Base-by-base conservation (phyloP, 1,284 basidiomycete genomes). In the Ustilago loliicola region DNA sequence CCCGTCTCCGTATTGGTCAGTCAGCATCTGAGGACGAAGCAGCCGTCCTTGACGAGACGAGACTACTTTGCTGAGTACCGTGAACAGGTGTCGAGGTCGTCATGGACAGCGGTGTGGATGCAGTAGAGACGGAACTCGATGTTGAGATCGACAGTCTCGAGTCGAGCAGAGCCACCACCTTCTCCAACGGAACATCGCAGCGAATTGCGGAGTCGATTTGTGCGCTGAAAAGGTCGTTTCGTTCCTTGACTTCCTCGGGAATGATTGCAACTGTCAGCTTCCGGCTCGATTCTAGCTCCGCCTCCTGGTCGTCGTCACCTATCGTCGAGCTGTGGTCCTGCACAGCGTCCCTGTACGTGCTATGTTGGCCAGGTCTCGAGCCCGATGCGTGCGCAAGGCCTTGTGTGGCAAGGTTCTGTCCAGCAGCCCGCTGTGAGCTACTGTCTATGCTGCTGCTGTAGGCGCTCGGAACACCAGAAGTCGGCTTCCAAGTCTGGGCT, bases 101-200 rank as follows among this genome's bases (percentile, higher is more conserved):
- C 8, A 59, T 36, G 21, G 63, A 59, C 9, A 60, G 45, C 10
- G 72, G 53, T 10, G 62, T 66, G 1, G 72, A 68, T 1, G 54
- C 56, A 25, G 72, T 61, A 1, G 65, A 61, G 23, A 53, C 52
- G 27, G 72, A 66, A 2, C 53, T 57, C 17, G 66, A 66, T 15
- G 66, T 48, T 13, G 69, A 66, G 13, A 50, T 53, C 27, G 54
- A 50, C 23, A 47, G 25, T 25, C 30, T 59, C n/a, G 72, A 63
- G 29, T 75, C 63, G 52, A 75, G 55, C 19, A 65, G 25, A 32
- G 25, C 59, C 15, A 57, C 36, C 21, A 75, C 66, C 38, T 29
- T 27, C 11, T 70, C 67, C 23, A 71, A 48, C 2, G 72, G 61
- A 11, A 75, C 64, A 50, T 75, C 72, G 47, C 60, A 63, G 47